phyloP scores from a whole-genome alignment of 2,329 filamentous ascomycete genomes.

The Nannizzia gypsea region DNA sequence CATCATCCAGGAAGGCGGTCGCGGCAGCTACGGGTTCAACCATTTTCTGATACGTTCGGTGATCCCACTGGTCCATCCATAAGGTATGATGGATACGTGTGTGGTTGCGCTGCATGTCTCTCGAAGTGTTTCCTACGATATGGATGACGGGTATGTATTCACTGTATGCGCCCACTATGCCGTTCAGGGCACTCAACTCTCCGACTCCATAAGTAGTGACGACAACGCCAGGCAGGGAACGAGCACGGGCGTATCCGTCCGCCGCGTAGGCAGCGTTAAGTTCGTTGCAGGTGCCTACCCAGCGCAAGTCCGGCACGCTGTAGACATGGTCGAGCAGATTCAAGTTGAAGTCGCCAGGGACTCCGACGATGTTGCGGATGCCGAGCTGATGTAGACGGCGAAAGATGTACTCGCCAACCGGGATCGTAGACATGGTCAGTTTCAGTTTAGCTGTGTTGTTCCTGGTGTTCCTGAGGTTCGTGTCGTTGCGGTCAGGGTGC shows the following conservation, averaged over 20 bases:
- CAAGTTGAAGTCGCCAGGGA: slow-evolving; percentile 15
- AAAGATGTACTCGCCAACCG: slow-evolving; percentile 14
- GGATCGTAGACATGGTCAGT: slow-evolving; percentile 3
- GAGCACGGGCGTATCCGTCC: slow-evolving; percentile 48
- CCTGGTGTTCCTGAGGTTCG: neutral
- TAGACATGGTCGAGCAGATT: slow-evolving; percentile 16
- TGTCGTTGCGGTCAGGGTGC: neutral
- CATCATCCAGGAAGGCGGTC: slow-evolving; percentile 18
- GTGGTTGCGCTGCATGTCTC: slow-evolving; percentile 36
- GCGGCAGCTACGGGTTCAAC: slow-evolving; percentile 16
- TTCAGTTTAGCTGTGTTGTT: neutral
- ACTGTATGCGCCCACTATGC: slow-evolving; percentile 40
- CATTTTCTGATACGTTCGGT: slow-evolving; percentile 16
- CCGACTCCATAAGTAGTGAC: slow-evolving; percentile 52
- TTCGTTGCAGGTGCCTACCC: slow-evolving; percentile 47
- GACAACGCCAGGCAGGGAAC: slow-evolving; percentile 33
- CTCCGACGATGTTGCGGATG: slow-evolving; percentile 13
- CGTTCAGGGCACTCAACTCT: slow-evolving; percentile 32
- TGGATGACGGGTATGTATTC: slow-evolving; percentile 49
- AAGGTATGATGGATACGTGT: slow-evolving; percentile 28
- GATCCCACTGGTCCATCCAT: slow-evolving; percentile 18
- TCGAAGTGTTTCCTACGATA: slow-evolving; percentile 46
- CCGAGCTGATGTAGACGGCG: slow-evolving; percentile 13
- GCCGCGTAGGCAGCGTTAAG: slow-evolving; percentile 36
- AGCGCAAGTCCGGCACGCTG: slow-evolving; percentile 23